Conservation (phyloP, 2,329 filamentous ascomycete genomes). For the Stemphylium vesicarium region DNA sequence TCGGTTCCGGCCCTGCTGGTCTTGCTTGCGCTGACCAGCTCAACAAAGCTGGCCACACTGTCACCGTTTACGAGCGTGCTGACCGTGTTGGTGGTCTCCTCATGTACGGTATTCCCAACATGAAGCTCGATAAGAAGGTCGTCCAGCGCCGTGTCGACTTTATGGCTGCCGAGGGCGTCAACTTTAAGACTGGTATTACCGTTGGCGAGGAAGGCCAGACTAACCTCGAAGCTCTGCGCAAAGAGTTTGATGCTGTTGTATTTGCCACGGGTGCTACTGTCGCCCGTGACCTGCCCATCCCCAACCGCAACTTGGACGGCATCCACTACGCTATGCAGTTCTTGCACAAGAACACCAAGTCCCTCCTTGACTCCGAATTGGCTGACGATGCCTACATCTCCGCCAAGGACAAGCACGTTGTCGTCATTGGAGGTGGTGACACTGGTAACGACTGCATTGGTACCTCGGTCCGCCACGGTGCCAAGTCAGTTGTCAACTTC, state of each 20-base stretch:
- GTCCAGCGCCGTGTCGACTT: conserved; percentile 95
- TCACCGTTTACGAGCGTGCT: conserved; percentile 91
- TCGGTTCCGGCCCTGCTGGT: conserved; percentile 91
- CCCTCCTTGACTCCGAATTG: conserved; percentile 88
- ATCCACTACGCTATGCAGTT: conserved; percentile 98
- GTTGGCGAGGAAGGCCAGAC: conserved; percentile 78
- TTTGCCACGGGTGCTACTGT: conserved; percentile 93
- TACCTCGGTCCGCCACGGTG: conserved; percentile 92
- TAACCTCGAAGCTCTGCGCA: conserved; percentile 73
- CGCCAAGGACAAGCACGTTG: conserved; percentile 92
- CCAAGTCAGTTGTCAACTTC: conserved; percentile 96
- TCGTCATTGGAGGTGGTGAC: conserved; percentile 97
- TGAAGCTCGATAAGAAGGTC: conserved; percentile 98
- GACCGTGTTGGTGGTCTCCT: conserved; percentile 90
- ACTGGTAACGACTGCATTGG: conserved; percentile 98
- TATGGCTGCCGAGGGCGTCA: conserved; percentile 87
- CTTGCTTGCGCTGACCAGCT: conserved; percentile 91
- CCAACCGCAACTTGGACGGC: conserved; percentile 84
- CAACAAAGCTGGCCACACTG: conserved; percentile 86
- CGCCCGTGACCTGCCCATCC: conserved; percentile 88
- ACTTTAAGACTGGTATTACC: conserved; percentile 77
- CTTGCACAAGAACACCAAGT: conserved; percentile 97
- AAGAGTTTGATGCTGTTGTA: conserved; percentile 80
- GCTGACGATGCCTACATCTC: conserved; percentile 86
- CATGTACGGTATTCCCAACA: conserved; percentile 99